Evolutionary conservation across 2,329 filamentous ascomycete species (phyloP), one percentile per base, ranked within the genome.

Genomic region (Samsoniella hepiali): DNA sequence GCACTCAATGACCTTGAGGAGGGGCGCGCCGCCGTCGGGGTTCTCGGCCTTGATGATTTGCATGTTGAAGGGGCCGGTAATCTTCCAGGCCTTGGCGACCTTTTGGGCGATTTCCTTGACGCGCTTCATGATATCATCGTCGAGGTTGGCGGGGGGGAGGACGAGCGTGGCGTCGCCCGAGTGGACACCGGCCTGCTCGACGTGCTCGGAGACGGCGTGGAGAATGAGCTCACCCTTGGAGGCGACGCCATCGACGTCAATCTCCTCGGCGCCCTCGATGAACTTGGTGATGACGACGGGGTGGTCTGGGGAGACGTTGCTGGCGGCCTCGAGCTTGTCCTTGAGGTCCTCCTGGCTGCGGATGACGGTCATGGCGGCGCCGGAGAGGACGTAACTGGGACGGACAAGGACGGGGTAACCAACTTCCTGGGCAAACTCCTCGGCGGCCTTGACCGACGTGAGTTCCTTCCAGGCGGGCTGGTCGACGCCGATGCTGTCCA

Each of bases 21-120:
- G 82, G 40, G 91, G 86, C 72, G 89, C 85, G 63, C 88, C 89
- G 64, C 90, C 90, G 64, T 91, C 88, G 38, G 89, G 86, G 72
- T 90, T 82, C 13, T 91, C 84, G 42, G 91, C 92, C 82, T 96
- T 96, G 85, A 99, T 98, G 78, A 99, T 96, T 76, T 99, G 95
- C 94, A 99, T 98, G 85, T 99, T 99, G 87, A 98, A 99, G 64
- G 95, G 95, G 62, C 95, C 95, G 27, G 93, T 98, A 76, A 98
- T 98, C 73, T 85, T 93, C 92, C 94, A 97, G 55, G 95, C 95
- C 79, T 95, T 91, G 68, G 95, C 95, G 59, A 99, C 93, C 85
- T 97, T 98, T 77, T 93, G 79, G 17, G 95, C 94, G 70, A 99
- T 98, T 70, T 91, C 91, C 87, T 97, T 98, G 73, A 97, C 86